Conservation (phyloP, 2,329 filamentous ascomycete genomes). For the Fusarium mexicanum region DNA sequence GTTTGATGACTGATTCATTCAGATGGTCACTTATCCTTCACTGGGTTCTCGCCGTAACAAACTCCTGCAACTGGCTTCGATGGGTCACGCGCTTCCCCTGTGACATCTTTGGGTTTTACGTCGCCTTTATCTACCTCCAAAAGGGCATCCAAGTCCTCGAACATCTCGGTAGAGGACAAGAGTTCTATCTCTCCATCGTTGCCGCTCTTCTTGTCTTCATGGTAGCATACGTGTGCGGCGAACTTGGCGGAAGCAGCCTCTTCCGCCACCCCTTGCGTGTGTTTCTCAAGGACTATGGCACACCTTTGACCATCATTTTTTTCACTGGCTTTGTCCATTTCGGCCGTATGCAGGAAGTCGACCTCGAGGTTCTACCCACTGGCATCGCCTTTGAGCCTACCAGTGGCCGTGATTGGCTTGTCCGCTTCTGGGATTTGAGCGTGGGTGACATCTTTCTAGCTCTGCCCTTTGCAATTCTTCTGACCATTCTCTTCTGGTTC, state of each 20-base stretch:
- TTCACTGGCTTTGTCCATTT: conserved; percentile 91
- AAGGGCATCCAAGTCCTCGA: conserved; percentile 89
- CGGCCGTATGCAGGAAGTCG: conserved; percentile 78
- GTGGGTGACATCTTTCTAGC: conserved; percentile 82
- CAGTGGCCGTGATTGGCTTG: conserved; percentile 75
- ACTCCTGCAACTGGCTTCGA: conserved; percentile 86
- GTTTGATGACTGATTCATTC: background rate
- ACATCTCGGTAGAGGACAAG: conserved; percentile 72
- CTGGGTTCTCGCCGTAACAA: conserved; percentile 83
- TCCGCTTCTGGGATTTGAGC: conserved; percentile 82
- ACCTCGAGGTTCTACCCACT: conserved; percentile 77
- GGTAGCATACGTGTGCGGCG: conserved; percentile 77
- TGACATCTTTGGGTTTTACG: conserved; percentile 94
- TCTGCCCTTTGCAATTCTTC: conserved; percentile 83
- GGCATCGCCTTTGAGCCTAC: conserved; percentile 84
- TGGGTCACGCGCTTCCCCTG: conserved; percentile 93
- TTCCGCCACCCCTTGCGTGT: conserved; percentile 80
- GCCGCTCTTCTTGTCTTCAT: conserved; percentile 82
- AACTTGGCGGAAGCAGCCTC: conserved; percentile 74
- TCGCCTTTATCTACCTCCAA: conserved; percentile 90
- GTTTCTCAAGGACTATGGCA: conserved; percentile 91
- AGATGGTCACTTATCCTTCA: conserved; percentile 88
- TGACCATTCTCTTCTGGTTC: conserved; percentile 89
- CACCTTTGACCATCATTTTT: conserved; percentile 83
- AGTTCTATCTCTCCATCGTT: conserved; percentile 82